Evolutionary conservation across 805 yeast species (phyloP).

Genomic region (Wickerhamiella dianesei): DNA sequence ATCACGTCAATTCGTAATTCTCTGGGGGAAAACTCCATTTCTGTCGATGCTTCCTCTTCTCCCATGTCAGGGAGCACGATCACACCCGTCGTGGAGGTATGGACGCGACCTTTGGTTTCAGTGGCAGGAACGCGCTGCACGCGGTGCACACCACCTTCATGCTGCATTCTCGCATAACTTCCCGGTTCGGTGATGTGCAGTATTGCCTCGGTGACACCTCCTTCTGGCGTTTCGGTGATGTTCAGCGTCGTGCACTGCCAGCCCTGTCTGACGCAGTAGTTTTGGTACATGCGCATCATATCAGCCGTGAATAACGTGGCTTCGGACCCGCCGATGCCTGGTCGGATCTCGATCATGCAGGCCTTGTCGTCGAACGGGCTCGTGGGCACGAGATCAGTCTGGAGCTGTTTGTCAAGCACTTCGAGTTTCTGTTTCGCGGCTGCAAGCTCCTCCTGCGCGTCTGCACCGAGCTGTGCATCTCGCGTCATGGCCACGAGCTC

Average conservation of each 20-base stretch:
- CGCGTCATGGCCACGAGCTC: slow-evolving; percentile 34
- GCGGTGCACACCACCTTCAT: slow-evolving; percentile 91
- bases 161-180: slow-evolving; percentile 55
- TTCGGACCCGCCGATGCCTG: slow-evolving; percentile 94
- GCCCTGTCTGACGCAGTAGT: slow-evolving; percentile 45
- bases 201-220: slow-evolving; percentile 65
- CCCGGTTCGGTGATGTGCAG: slow-evolving; percentile 63
- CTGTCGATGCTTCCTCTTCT: slow-evolving; percentile 37
- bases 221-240: slow-evolving; percentile 37
- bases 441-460: slow-evolving; percentile 50
- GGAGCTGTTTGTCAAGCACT: slow-evolving; percentile 35
- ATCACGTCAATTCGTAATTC: slow-evolving; percentile 92
- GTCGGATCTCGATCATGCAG: slow-evolving; percentile 72
- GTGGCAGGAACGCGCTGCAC: slow-evolving; percentile 92
- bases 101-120: slow-evolving; percentile 85
- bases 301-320: slow-evolving; percentile 80
- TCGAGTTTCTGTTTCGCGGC: slow-evolving; percentile 34
- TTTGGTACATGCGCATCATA: slow-evolving; percentile 65
- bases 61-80: slow-evolving; percentile 65
- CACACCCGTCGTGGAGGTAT: slow-evolving; percentile 93
- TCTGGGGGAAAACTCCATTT: slow-evolving; percentile 64
- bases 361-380: slow-evolving; percentile 64
- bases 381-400: slow-evolving; percentile 50
- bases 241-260: slow-evolving; percentile 61
- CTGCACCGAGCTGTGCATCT: slow-evolving; percentile 39